Evolutionary conservation across 495 filamentous ascomycete species (phyloP), one percentile per base, ranked within the genome.

Genomic region (Copromyces sp.): DNA sequence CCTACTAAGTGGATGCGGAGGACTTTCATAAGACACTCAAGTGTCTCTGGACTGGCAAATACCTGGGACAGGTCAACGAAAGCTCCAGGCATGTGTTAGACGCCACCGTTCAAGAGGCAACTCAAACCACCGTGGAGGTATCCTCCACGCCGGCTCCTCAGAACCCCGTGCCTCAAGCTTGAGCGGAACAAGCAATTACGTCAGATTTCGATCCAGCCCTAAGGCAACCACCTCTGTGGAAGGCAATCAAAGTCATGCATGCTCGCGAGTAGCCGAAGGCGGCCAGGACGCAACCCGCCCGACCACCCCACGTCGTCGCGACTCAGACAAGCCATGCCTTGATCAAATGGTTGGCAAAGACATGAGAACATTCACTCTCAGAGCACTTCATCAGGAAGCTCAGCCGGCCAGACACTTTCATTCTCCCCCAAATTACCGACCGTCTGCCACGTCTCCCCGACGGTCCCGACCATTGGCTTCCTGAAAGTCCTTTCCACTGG

Each of bases 311-410:
- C 45, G 84, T 96, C 29, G 83, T 97, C 7, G 86, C 93, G 0
- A 92, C 93, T 37, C 92, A 97, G 74, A 98, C 95, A 3, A 98
- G 98, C 73, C 94, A 98, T 81, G 95, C 95, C 0, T 80, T 98
- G 24, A 24, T 24, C 24, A 24, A 1, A 24, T 24, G 24, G 24
- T 24, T 24, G 24, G 24, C 24, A 24, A 24, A 24, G 24, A 24
- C 24, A 24, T 24, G 24, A 24, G 24, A 24, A 24, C 24, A 24
- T 24, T 24, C 24, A 24, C 24, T 24, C 24, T 24, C 24, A 24
- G 24, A 24, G 24, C 24, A 24, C 24, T 24, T 24, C 24, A 24
- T 24, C 24, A 24, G 1, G 24, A 24, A 24, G 24, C 24, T 24
- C 24, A 24, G 24, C 0, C 24, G 24, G 24, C 24, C 1, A 24